A percentile compares a stretch with the other conserved stretches of the same genome.
Conservation (phyloP, 306 rosid species). For the Rosa lucieae region DNA sequence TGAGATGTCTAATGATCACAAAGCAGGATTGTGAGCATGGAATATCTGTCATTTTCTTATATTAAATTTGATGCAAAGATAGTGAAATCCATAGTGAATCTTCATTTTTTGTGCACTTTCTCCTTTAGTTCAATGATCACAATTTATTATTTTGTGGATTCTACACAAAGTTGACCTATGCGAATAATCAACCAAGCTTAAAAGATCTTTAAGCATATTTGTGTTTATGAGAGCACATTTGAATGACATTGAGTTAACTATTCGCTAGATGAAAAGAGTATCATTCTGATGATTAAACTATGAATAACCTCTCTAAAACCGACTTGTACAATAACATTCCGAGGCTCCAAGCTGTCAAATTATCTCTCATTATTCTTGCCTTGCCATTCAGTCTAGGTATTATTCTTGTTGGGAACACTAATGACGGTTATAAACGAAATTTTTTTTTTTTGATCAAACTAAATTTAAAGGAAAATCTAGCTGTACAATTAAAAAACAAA, state of each 20-base stretch:
- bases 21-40: background rate
- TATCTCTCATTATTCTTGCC: background rate
- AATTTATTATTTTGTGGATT: background rate
- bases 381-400: background rate
- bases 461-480: background rate
- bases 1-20: slow-evolving; percentile 4
- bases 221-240: no score
- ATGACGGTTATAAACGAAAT: background rate
- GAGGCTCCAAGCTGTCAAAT: background rate
- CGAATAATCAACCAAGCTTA: no score
- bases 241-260: no score
- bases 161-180: background rate
- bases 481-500: background rate
- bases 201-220: background rate
- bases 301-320: no score
- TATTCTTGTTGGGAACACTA: background rate
- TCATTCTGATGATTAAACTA: no score
- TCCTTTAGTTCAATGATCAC: background rate
- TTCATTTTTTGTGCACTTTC: background rate
- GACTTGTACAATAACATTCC: background rate
- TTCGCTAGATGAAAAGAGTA: fast-evolving
- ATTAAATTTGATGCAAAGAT: no score
- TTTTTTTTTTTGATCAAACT: no score
- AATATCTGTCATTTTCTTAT: background rate
- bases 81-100: background rate